Percentiles rank a stretch among this genome's conserved stretches.
These are phyloP conservation scores for Cladochytrium replicatum DNA, from an alignment of 192 early-diverging fungal genomes.

Conservation along the genomic window DNA sequence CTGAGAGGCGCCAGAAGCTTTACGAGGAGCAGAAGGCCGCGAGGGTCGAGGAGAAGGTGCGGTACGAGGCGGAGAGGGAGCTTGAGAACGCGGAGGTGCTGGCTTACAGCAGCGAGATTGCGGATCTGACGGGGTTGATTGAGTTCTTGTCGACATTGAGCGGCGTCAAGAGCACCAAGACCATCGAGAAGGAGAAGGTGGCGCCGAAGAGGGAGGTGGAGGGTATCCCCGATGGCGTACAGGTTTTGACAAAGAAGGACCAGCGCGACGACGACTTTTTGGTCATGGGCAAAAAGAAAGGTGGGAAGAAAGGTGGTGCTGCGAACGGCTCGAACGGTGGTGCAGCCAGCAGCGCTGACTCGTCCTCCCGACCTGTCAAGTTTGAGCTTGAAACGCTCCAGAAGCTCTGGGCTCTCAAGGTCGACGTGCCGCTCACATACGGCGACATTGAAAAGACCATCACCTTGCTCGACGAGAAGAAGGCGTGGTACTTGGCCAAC, in stretches of 20 bases:
- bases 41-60: constrained; percentile 57
- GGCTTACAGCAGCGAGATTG: constrained; percentile 79
- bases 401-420: constrained; percentile 67
- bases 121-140: constrained; percentile 70
- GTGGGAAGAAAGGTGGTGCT: constrained; percentile 56
- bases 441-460: constrained; percentile 61
- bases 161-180: constrained; percentile 21
- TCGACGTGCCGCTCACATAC: constrained; percentile 64
- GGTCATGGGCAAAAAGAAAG: constrained; percentile 49
- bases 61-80: constrained; percentile 60
- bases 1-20: constrained; percentile 53
- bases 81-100: constrained; percentile 79
- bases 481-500: constrained; percentile 61
- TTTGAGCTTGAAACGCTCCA: constrained; percentile 54
- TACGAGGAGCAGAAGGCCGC: constrained; percentile 57
- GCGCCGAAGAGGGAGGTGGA: constrained; percentile 48
- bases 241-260: constrained; percentile 61
- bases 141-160: constrained; percentile 53
- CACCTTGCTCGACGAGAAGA: constrained; percentile 59
- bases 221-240: constrained; percentile 65
- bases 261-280: constrained; percentile 76
- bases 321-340: constrained; percentile 30
- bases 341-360: constrained; percentile 22
- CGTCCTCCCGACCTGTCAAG: constrained; percentile 49
- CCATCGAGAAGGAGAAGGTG: constrained; percentile 28